These are phyloP conservation scores for Coemansia reversa DNA, from an alignment of 192 early-diverging fungal species.

Conservation along the genomic window DNA sequence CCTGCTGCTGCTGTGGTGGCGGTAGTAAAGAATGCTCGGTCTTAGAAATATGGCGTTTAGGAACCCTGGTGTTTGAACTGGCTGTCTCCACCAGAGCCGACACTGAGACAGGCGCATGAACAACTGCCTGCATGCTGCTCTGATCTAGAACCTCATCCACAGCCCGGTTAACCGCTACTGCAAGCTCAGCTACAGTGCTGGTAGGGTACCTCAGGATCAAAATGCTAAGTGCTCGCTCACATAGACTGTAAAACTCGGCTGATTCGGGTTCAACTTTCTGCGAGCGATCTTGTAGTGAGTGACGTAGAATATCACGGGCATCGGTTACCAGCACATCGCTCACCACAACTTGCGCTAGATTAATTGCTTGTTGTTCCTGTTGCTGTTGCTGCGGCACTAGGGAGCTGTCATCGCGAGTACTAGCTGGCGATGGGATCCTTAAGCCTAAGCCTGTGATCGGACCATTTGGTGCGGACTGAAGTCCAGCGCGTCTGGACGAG, in stretches of 20 bases:
- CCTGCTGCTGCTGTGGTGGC: too few species aligned
- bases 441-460: conserved; percentile 11
- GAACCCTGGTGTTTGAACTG: background rate
- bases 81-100: background rate
- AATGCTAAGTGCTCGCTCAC: conserved; percentile 31
- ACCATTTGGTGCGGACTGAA: background rate
- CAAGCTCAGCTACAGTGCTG: conserved; percentile 38
- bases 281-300: conserved; percentile 22
- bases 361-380: conserved; percentile 5
- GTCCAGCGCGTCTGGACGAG: background rate
- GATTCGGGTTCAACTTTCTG: conserved; percentile 35
- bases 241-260: conserved; percentile 36
- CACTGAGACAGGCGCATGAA: background rate
- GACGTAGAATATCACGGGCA: conserved; percentile 14
- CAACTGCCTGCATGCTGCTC: background rate
- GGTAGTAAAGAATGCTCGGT: background rate
- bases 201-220: conserved; percentile 33
- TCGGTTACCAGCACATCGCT: conserved; percentile 21
- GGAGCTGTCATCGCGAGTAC: too few species aligned
- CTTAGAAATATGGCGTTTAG: too few species aligned
- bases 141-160: conserved; percentile 24
- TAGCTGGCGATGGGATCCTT: background rate
- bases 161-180: conserved; percentile 32
- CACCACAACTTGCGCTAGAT: conserved; percentile 3
- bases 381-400: background rate